Evolutionary conservation across 768 basidiomycete genomes (phyloP).

Genomic region (Suillus hirtellus): DNA sequence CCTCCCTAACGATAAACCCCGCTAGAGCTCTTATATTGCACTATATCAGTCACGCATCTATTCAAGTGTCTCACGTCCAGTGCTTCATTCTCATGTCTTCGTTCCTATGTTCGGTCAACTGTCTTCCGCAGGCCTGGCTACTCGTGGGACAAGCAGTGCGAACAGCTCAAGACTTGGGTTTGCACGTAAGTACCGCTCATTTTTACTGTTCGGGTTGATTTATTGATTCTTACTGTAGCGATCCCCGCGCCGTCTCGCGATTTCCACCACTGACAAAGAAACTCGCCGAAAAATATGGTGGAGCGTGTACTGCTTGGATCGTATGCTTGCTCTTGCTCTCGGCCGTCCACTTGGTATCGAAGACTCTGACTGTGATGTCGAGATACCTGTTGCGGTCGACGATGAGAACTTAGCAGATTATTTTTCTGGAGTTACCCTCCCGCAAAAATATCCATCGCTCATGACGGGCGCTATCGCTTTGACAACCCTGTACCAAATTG

Average conservation of each 20-base stretch:
- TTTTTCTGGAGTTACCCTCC: slow-evolving; percentile 61
- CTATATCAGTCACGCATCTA: slow-evolving; percentile 88
- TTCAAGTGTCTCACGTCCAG: slow-evolving; percentile 85
- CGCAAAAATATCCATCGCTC: slow-evolving; percentile 59
- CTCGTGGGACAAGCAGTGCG: slow-evolving; percentile 89
- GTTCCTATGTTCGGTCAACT: slow-evolving; percentile 90
- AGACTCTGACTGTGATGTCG: slow-evolving; percentile 89
- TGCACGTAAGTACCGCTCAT: slow-evolving; percentile 67
- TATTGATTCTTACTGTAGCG: slow-evolving; percentile 50
- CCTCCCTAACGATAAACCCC: slow-evolving; percentile 8
- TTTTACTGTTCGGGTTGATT: slow-evolving; percentile 12
- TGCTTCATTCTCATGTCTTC: slow-evolving; percentile 87
- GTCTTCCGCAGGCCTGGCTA: slow-evolving; percentile 93
- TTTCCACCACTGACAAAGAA: slow-evolving; percentile 81
- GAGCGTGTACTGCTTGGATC: slow-evolving; percentile 87
- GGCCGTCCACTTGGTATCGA: slow-evolving; percentile 88
- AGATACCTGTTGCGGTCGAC: slow-evolving; percentile 80
- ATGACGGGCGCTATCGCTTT: slow-evolving; percentile 84
- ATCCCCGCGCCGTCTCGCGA: slow-evolving; percentile 71
- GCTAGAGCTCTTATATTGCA: slow-evolving; percentile 83
- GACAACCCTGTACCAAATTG: slow-evolving; percentile 80
- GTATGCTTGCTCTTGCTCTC: slow-evolving; percentile 89
- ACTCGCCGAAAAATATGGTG: slow-evolving; percentile 92
- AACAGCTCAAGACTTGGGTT: slow-evolving; percentile 85
- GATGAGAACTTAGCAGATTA: slow-evolving; percentile 76